phyloP scores from a whole-genome alignment of 2,329 filamentous ascomycete species.

The Scedosporium dehoogii region DNA sequence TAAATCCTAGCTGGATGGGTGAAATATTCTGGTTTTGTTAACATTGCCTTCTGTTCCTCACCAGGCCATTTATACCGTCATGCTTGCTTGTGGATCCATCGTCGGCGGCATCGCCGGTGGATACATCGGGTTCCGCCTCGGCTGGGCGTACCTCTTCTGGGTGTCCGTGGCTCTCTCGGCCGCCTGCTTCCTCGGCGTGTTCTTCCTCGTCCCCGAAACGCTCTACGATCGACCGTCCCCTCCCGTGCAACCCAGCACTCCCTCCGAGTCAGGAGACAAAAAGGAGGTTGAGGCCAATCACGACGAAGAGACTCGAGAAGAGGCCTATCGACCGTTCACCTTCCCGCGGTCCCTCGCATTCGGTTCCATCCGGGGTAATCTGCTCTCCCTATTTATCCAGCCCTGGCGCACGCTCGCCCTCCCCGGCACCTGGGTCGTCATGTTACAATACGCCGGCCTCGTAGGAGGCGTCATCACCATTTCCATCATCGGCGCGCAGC shows the following conservation, averaged over 20 bases:
- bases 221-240: slow-evolving; percentile 15
- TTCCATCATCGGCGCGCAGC: slow-evolving; percentile 68
- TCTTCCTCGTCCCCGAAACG: slow-evolving; percentile 25
- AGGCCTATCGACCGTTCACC: slow-evolving; percentile 34
- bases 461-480: slow-evolving; percentile 96
- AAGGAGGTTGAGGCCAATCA: slow-evolving; percentile 12
- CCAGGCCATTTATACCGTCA: slow-evolving; percentile 51
- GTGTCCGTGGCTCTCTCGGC: slow-evolving; percentile 76
- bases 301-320: slow-evolving; percentile 45
- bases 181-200: slow-evolving; percentile 12
- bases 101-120: slow-evolving; percentile 79
- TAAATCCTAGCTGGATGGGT: not conserved
- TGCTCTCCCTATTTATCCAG: slow-evolving; percentile 53
- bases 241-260: not conserved
- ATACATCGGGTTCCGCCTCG: slow-evolving; percentile 65
- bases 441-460: slow-evolving; percentile 74
- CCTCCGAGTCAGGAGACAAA: slow-evolving; percentile 13
- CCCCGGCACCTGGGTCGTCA: slow-evolving; percentile 72
- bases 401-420: slow-evolving; percentile 78
- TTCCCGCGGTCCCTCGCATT: slow-evolving; percentile 48
- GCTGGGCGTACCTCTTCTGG: slow-evolving; percentile 86
- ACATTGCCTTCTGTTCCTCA: not conserved
- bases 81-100: slow-evolving; percentile 46
- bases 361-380: slow-evolving; percentile 67
- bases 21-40: slow-evolving; percentile 14